A percentile compares a stretch with the other conserved stretches of the same genome.
These are phyloP conservation scores for Talaromyces pinophilus DNA, from an alignment of 2,329 filamentous ascomycete species.

Conservation along the genomic window DNA sequence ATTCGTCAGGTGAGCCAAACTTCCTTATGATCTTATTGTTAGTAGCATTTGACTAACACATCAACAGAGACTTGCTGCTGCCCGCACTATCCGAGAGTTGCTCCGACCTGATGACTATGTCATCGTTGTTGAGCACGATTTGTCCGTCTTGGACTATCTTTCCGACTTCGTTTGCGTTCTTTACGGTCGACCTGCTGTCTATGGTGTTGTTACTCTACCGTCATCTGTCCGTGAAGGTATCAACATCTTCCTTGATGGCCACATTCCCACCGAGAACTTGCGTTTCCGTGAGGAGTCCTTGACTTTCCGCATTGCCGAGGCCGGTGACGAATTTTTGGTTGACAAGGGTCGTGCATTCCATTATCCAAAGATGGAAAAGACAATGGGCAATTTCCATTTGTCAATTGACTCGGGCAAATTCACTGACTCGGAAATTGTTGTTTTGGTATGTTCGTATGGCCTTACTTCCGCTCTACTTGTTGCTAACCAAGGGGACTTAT, in stretches of 20 bases:
- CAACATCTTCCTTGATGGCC: conserved; percentile 98
- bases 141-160: conserved; percentile 96
- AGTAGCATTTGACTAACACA: conserved; percentile 1
- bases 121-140: conserved; percentile 98
- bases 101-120: conserved; percentile 89
- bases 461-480: background rate
- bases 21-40: background rate
- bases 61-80: conserved; percentile 94
- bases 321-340: conserved; percentile 80
- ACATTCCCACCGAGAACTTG: conserved; percentile 97
- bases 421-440: conserved; percentile 96
- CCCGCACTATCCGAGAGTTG: conserved; percentile 86
- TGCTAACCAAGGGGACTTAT: background rate
- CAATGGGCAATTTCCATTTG: conserved; percentile 83
- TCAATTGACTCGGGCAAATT: conserved; percentile 80
- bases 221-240: conserved; percentile 97
- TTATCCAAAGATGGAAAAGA: conserved; percentile 93
- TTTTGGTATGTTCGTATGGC: conserved; percentile 60
- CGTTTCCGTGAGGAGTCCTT: conserved; percentile 97
- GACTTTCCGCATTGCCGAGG: conserved; percentile 90
- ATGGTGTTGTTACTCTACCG: conserved; percentile 95
- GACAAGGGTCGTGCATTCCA: conserved; percentile 82
- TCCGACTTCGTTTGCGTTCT: conserved; percentile 98
- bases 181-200: conserved; percentile 92
- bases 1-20: conserved; percentile 50